Evolutionary conservation across 2,329 filamentous ascomycete species (phyloP), one percentile per base, ranked within the genome.

Genomic region (Colletotrichum trifolii): DNA sequence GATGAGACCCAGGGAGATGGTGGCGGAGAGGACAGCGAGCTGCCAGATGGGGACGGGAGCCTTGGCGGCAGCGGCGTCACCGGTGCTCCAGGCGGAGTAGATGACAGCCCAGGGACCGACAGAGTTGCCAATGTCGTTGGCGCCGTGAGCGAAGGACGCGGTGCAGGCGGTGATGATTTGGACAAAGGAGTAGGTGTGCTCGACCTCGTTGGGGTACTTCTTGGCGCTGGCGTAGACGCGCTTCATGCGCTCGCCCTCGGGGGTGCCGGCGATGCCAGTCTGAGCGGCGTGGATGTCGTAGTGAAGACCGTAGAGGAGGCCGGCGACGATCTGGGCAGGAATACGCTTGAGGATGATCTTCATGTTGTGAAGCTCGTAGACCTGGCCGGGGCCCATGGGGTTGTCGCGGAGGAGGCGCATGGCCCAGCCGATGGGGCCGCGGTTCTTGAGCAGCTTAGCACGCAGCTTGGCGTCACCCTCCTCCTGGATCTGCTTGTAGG

Each of bases 281-380:
- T 94, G 91, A 5, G 90, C 90, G 53, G 86, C 84, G 83, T 94
- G 91, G 72, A 94, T 95, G 71, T 95, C 92, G 79, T 94, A 95
- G 83, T 94, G 83, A 34, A 90, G 75, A 76, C 92, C 92, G 74
- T 95, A 95, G 55, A 94, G 85, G 13, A 82, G 73, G 60, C 83
- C 91, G 68, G 82, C 82, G 47, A 88, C 82, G 67, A 92, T 75
- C 77, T 85, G 84, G 54, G 92, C 91, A 0, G 92, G 92, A 8
- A 94, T 73, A 25, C 91, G 90, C 78, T 87, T 90, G 66, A 82
- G 35, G 25, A 89, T 65, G 54, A 85, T 84, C 73, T 83, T 85
- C 67, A 94, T 79, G 83, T 95, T 95, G 78, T 88, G 81, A 17
- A 84, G 71, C 79, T 95, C 92, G 79, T 95, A 93, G 68, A 94